Base-by-base conservation (phyloP, 1,284 basidiomycete species). In the Rhodotorula sp. region DNA sequence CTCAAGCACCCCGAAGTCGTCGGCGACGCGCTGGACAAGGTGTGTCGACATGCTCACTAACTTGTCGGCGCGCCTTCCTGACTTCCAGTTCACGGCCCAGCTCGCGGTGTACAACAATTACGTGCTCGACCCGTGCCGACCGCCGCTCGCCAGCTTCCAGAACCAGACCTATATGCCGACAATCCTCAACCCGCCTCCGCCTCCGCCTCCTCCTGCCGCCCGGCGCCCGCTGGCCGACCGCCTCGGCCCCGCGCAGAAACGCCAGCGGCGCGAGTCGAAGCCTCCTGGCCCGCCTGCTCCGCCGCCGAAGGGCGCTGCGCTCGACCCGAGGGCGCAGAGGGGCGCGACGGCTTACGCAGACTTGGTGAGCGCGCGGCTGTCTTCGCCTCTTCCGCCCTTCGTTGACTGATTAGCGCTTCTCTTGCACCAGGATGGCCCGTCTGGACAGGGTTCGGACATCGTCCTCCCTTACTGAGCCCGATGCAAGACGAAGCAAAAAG, bases 61-160 rank as follows among this genome's bases (percentile, higher is more conserved):
- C 47, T 15, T 13, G 2, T 20, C 4, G 22, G 5, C 9, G 1
- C 28, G 37, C 10, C 37, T 11, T 3, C 22, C 48, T 60, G 40
- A 55, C 44, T 54, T 24, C 13, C 13, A n/a, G n/a, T 34, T 31
- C 31, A 13, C 28, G 13, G 52, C 34, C 26, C 76, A 94, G 91
- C 80, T 93, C 70, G 86, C 89, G 46, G 90, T 89, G 80, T 92
- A 92, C 83, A 95, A 96, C 81, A 92, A 90, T 80, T 96, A 94
- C 79, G 90, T 90, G 40, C 86, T 95, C 68, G 93, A 96, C 81
- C 94, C 93, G 62, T 89, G 93, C 77, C 90, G 88, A 73, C 89
- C 94, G 65, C 90, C 68, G 18, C 34, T 65, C 44, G 44, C 53
- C 16, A n/a, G 53, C 7, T 65, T 62, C 54, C 68, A 65, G 54